Percentiles rank a stretch among this genome's conserved stretches.
These are phyloP conservation scores for Candida broadrunensis DNA, from an alignment of 805 yeast species.

Conservation along the genomic window DNA sequence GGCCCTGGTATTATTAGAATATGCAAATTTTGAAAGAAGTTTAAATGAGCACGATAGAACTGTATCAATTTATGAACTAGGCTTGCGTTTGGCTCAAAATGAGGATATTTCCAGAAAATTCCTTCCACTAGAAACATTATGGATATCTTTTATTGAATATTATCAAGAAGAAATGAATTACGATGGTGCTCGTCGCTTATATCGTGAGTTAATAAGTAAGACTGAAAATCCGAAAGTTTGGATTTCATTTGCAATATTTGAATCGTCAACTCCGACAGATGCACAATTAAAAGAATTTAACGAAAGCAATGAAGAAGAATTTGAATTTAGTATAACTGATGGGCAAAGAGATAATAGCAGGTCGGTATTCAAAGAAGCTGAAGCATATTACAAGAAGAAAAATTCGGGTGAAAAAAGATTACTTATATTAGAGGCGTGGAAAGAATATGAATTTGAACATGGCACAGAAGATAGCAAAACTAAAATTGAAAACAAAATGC, in stretches of 20 bases:
- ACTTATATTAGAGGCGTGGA: conserved; percentile 57
- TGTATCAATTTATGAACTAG: conserved; percentile 59
- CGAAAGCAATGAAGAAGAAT: conserved; percentile 46
- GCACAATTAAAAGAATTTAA: conserved; percentile 46
- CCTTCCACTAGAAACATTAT: conserved; percentile 16
- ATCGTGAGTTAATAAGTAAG: conserved; percentile 33
- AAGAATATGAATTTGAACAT: conserved; percentile 59
- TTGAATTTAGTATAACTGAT: conserved; percentile 49
- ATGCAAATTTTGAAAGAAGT: conserved; percentile 63
- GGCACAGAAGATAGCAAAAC: conserved; percentile 45
- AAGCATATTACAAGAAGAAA: conserved; percentile 37
- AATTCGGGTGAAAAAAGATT: conserved; percentile 44
- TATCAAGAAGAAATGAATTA: conserved; percentile 61
- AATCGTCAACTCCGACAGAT: conserved; percentile 59
- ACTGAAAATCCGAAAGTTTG: conserved; percentile 35
- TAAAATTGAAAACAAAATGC: conserved; percentile 46
- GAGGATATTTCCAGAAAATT: conserved; percentile 28
- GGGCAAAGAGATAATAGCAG: conserved; percentile 54
- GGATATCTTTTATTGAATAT: conserved; percentile 47
- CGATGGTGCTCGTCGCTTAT: conserved; percentile 51
- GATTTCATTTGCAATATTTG: conserved; percentile 71
- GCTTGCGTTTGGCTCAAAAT: conserved; percentile 27
- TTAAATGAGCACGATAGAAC: conserved; percentile 70
- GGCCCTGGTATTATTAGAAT: conserved; percentile 52
- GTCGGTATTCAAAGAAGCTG: conserved; percentile 52